Evolutionary conservation across 179 eudicot genomes (phyloP), one percentile per base, ranked within the genome.

Genomic region (Carnegiea gigantea): DNA sequence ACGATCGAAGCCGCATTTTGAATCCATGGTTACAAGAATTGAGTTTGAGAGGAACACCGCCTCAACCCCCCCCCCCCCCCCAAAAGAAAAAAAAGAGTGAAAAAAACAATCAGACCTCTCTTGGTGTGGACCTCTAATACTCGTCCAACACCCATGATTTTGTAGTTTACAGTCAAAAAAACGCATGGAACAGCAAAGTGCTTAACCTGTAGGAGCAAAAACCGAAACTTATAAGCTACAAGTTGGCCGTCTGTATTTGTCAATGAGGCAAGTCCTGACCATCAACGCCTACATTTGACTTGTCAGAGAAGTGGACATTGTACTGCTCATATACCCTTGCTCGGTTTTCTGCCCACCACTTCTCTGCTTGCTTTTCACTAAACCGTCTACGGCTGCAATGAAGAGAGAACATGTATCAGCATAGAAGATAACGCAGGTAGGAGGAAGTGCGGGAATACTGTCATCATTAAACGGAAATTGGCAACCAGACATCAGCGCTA

Each of bases 331-430:
- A 92, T 20, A 94, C 99, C 87, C 95, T 92, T 78, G 86, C 89
- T 49, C 99, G 91, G 78, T 95, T 95, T 89, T 94, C 98, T 60
- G 97, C 87, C 99, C 99, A 95, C 99, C 99, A 95, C 73, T 89
- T 92, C 81, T 95, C 99, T 78, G 99, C 99, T 91, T 95, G 97
- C 79, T 94, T 92, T 88, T 95, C 99, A 48, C 95, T 90, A 84
- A 95, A 94, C 84, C 97, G 87, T 88, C 91, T 94, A 80, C 99
- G 98, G 81, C 99, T 94, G 95, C 92, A 90, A 79, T 80, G 70
- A 74, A 24, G 33, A 43, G 70, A 62, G 28, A 20, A 77, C 10
- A 70, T 1, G 1, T 70, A 44, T 33, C 44, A 33, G 2, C 9
- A 14, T 23, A 36, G 72, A 1, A 65, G 72, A 26, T 20, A 67